phyloP scores from a whole-genome alignment of 2,329 filamentous ascomycete species.

The Talaromyces sp. region DNA sequence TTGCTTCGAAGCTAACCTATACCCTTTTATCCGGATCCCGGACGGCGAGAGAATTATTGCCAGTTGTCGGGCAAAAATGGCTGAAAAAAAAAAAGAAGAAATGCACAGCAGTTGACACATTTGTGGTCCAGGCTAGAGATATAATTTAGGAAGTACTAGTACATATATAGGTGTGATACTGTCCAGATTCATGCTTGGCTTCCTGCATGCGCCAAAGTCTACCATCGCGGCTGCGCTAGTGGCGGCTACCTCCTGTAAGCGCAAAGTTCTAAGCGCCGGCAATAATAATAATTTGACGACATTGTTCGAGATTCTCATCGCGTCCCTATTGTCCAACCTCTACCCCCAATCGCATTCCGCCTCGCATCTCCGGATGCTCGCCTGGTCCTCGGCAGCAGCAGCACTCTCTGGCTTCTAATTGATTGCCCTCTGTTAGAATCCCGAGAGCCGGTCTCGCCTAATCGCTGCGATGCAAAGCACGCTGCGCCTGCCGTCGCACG shows the following conservation, averaged over 20 bases:
- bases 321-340: neutral
- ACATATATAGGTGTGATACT: neutral
- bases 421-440: slow-evolving; percentile 19
- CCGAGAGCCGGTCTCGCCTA: slow-evolving; percentile 22
- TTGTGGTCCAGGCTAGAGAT: neutral
- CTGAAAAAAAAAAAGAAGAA: too few relatives aligned
- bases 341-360: neutral
- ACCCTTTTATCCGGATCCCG: too few relatives aligned
- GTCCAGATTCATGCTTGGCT: neutral
- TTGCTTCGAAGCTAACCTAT: too few relatives aligned
- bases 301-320: neutral
- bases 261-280: neutral
- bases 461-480: slow-evolving; percentile 34
- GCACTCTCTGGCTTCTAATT: slow-evolving; percentile 10
- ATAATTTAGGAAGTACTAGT: neutral
- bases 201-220: too few relatives aligned
- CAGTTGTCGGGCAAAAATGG: too few relatives aligned
- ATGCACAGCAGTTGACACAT: too few relatives aligned
- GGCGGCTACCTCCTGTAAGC: neutral
- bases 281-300: neutral
- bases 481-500: slow-evolving; percentile 24
- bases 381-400: slow-evolving; percentile 15
- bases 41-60: too few relatives aligned
- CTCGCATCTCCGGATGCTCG: slow-evolving; percentile 9
- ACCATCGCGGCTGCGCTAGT: neutral